These are phyloP conservation scores for Pseudogymnoascus sp. DNA, from an alignment of 2,329 filamentous ascomycete genomes.

Conservation along the genomic window DNA sequence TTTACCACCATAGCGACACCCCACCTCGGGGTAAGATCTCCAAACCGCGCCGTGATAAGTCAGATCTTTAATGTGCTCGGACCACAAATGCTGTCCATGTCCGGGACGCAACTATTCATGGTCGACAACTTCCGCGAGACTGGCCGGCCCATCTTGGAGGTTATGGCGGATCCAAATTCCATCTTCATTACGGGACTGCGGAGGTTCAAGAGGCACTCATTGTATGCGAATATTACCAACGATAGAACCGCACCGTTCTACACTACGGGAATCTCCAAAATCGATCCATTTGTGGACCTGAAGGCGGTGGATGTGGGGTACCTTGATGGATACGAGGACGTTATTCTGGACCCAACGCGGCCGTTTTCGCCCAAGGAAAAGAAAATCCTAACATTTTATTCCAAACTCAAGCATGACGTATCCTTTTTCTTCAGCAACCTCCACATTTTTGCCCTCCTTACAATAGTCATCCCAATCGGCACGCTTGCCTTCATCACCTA, in stretches of 20 bases:
- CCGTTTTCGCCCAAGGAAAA: constrained; percentile 46
- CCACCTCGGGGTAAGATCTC: constrained; percentile 69
- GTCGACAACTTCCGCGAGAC: constrained; percentile 83
- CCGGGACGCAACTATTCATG: constrained; percentile 79
- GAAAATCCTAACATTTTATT: constrained; percentile 21
- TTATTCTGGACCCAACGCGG: constrained; percentile 64
- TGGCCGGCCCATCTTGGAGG: constrained; percentile 68
- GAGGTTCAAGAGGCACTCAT: constrained; percentile 66
- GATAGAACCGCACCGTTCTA: constrained; percentile 78
- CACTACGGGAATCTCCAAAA: constrained; percentile 70
- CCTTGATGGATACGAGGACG: constrained; percentile 63
- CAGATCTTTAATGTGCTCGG: constrained; percentile 79
- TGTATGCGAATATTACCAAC: constrained; percentile 85
- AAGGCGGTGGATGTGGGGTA: constrained; percentile 67
- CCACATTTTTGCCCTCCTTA: not conserved
- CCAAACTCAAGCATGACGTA: constrained; percentile 41
- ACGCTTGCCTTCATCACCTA: constrained; percentile 68
- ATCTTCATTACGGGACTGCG: constrained; percentile 78
- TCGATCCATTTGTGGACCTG: constrained; percentile 68
- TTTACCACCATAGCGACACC: constrained; percentile 90
- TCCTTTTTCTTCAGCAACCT: constrained; percentile 50
- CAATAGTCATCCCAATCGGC: constrained; percentile 56
- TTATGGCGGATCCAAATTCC: constrained; percentile 75
- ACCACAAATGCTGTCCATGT: constrained; percentile 71
- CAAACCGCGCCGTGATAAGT: constrained; percentile 59